These are phyloP conservation scores for Neonectria coccinea DNA, from an alignment of 2,329 filamentous ascomycete genomes.

Conservation along the genomic window DNA sequence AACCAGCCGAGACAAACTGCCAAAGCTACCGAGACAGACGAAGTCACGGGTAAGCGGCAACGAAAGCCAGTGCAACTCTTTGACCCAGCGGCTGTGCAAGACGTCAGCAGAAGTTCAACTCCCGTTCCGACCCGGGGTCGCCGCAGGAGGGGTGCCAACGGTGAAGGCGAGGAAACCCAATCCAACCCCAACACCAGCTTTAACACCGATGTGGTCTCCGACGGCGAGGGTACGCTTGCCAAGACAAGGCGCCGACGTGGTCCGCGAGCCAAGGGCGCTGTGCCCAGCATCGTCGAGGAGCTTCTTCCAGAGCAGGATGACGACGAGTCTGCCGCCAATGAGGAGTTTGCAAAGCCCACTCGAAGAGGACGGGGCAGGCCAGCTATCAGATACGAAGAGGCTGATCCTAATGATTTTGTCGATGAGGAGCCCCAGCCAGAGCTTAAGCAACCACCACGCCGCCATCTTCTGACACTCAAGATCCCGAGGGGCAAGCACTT, in stretches of 20 bases:
- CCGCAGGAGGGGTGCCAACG: slow-evolving; percentile 49
- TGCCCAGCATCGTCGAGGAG: slow-evolving; percentile 44
- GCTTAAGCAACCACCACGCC: slow-evolving; percentile 46
- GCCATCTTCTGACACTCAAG: slow-evolving; percentile 53
- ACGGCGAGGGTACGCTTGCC: slow-evolving; percentile 45
- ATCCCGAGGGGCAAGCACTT: slow-evolving; percentile 57
- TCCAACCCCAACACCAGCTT: slow-evolving; percentile 48
- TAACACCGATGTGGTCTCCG: slow-evolving; percentile 50
- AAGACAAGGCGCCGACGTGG: slow-evolving; percentile 50
- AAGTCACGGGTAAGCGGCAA: slow-evolving; percentile 65
- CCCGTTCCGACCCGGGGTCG: slow-evolving; percentile 54
- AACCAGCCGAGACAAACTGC: slow-evolving; percentile 69
- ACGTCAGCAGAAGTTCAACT: slow-evolving; percentile 64
- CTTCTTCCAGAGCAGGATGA: slow-evolving; percentile 34
- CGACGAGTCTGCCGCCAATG: slow-evolving; percentile 35
- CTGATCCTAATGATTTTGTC: slow-evolving; percentile 45
- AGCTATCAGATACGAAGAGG: slow-evolving; percentile 46
- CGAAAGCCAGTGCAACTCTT: slow-evolving; percentile 64
- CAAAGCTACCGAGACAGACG: slow-evolving; percentile 67
- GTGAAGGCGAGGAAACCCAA: slow-evolving; percentile 45
- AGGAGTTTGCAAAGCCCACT: slow-evolving; percentile 39
- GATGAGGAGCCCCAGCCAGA: slow-evolving; percentile 45
- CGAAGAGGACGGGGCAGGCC: slow-evolving; percentile 45
- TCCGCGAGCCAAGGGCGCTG: slow-evolving; percentile 43
- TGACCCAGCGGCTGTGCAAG: slow-evolving; percentile 63